phyloP scores from a whole-genome alignment of 139 green algal species.

The Pleodorina starrii region DNA sequence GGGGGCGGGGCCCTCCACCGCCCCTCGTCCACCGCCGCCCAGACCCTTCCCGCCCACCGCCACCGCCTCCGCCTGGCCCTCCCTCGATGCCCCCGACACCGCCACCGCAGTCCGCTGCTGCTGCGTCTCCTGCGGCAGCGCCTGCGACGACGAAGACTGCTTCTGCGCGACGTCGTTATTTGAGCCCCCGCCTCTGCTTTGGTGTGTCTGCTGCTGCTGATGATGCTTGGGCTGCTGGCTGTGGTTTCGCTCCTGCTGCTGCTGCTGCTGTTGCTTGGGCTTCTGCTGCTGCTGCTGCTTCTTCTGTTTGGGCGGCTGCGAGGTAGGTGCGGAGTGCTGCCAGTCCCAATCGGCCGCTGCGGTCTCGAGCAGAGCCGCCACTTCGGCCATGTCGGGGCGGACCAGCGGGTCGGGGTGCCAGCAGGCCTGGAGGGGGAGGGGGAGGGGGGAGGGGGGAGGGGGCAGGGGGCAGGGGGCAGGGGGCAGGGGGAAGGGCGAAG shows the following conservation, averaged over 20 bases:
- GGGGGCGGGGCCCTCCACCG: too few species aligned
- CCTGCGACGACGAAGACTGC: too few species aligned
- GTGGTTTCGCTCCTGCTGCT: not conserved
- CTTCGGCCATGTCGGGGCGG: conserved; percentile 32
- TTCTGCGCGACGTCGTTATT: too few species aligned
- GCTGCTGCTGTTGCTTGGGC: not conserved
- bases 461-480: not conserved
- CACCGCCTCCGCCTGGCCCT: not conserved
- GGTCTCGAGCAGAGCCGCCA: not conserved
- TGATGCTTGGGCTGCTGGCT: too few species aligned
- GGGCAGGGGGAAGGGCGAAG: not conserved
- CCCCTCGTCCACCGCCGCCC: too few species aligned
- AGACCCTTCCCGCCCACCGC: not conserved
- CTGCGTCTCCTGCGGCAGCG: too few species aligned
- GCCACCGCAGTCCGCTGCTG: too few species aligned
- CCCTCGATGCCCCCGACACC: too few species aligned
- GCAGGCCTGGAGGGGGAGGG: not conserved
- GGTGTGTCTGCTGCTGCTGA: not conserved
- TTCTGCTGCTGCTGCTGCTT: not conserved
- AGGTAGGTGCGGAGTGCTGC: not conserved
- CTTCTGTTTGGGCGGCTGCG: not conserved
- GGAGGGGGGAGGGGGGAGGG: not conserved
- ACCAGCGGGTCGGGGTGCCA: conserved; percentile 37
- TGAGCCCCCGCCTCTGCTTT: too few species aligned
- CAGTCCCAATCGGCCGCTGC: not conserved